A percentile compares a stretch with the other conserved stretches of the same genome.
Evolutionary conservation across 2,329 filamentous ascomycete genomes (phyloP).

Genomic region (Paraconiothyrium sp.): DNA sequence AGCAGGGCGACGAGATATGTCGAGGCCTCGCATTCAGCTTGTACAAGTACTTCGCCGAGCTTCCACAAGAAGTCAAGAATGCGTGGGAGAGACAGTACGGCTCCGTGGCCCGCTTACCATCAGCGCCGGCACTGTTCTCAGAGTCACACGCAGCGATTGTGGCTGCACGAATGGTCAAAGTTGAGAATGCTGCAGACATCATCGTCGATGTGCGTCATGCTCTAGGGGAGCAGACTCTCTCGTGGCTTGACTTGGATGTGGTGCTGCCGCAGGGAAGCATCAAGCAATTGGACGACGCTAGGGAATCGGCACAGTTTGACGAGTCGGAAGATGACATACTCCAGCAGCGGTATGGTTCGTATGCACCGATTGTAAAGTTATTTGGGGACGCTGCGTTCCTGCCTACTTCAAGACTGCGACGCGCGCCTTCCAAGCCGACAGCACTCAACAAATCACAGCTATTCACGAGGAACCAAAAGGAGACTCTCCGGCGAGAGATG

Average conservation of each 20-base stretch:
- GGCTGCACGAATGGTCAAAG: conserved; percentile 82
- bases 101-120: conserved; percentile 66
- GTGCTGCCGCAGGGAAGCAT: conserved; percentile 83
- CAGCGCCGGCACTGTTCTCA: conserved; percentile 77
- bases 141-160: conserved; percentile 94
- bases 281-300: conserved; percentile 40
- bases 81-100: conserved; percentile 68
- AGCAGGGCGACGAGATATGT: conserved; percentile 93
- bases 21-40: conserved; percentile 91
- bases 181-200: conserved; percentile 79
- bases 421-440: conserved; percentile 87
- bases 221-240: conserved; percentile 81
- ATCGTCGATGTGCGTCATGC: conserved; percentile 78
- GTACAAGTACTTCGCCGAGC: conserved; percentile 91
- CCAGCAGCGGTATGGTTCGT: conserved; percentile 78
- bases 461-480: conserved; percentile 83
- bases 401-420: conserved; percentile 82
- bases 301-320: conserved; percentile 67
- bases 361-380: conserved; percentile 77
- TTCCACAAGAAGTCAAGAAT: conserved; percentile 79
- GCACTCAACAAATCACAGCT: conserved; percentile 79
- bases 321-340: conserved; percentile 72
- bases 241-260: conserved; percentile 87
- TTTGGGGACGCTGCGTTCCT: conserved; percentile 88
- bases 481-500: conserved; percentile 86